These are phyloP conservation scores for Euphorbia neoarborescens DNA, from an alignment of 441 rosid species.

Conservation along the genomic window DNA sequence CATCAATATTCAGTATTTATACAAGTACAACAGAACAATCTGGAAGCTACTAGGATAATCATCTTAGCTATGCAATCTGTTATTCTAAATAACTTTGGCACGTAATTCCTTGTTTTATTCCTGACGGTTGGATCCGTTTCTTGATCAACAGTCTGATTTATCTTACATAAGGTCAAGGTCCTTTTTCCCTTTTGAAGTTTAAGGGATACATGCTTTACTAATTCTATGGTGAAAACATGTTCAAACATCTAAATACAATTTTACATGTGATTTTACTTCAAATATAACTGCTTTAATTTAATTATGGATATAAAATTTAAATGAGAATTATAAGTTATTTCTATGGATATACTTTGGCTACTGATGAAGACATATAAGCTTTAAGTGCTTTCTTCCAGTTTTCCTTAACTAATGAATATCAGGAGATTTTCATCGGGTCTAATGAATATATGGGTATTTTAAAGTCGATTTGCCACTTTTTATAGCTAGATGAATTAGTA, in stretches of 20 bases:
- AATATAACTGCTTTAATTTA: not conserved
- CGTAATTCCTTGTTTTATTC: too few relatives aligned
- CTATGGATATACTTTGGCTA: not conserved
- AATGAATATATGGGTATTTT: not conserved
- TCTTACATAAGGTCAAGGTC: not conserved
- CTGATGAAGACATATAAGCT: not conserved
- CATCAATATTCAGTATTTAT: too few relatives aligned
- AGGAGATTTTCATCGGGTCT: not conserved
- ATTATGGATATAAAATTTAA: not conserved
- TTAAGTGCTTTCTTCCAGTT: not conserved
- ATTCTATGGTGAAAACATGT: not conserved
- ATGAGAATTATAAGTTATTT: not conserved
- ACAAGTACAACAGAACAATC: too few relatives aligned
- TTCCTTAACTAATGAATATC: not conserved
- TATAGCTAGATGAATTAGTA: not conserved
- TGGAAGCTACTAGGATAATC: too few relatives aligned
- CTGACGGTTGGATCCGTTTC: too few relatives aligned
- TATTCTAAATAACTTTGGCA: too few relatives aligned
- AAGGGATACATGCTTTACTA: not conserved
- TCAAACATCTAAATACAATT: not conserved
- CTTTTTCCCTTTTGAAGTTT: not conserved
- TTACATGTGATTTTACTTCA: not conserved
- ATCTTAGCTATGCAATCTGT: too few relatives aligned
- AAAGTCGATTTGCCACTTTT: not conserved
- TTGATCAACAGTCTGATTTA: too few relatives aligned